Evolutionary conservation across 805 yeast genomes (phyloP).

Genomic region (Teunomyces panamensis): DNA sequence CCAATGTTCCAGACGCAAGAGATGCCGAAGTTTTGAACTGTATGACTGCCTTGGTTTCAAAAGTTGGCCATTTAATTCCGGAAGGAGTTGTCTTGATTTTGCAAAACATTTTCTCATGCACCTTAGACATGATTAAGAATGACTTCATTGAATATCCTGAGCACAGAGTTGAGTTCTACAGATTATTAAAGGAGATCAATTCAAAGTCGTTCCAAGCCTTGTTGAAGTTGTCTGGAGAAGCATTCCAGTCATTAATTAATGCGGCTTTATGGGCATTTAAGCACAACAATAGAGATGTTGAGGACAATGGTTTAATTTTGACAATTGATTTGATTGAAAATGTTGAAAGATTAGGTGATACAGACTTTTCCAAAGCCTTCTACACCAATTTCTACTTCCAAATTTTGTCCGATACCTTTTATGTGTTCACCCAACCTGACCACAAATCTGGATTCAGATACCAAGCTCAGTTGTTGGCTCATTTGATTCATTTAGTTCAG

Average conservation of each 20-base stretch:
- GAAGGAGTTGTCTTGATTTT: slow-evolving; percentile 84
- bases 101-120: slow-evolving; percentile 90
- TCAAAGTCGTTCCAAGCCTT: slow-evolving; percentile 81
- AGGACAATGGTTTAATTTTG: slow-evolving; percentile 82
- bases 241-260: slow-evolving; percentile 86
- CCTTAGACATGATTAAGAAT: slow-evolving; percentile 91
- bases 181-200: slow-evolving; percentile 82
- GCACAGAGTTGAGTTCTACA: slow-evolving; percentile 94
- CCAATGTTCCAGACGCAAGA: slow-evolving; percentile 92
- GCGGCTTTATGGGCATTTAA: slow-evolving; percentile 98
- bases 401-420: slow-evolving; percentile 87
- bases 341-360: slow-evolving; percentile 71
- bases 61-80: slow-evolving; percentile 85
- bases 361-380: slow-evolving; percentile 77
- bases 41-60: slow-evolving; percentile 83
- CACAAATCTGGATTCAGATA: slow-evolving; percentile 94
- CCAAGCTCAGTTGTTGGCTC: slow-evolving; percentile 82
- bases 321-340: slow-evolving; percentile 81
- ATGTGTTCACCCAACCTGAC: slow-evolving; percentile 92
- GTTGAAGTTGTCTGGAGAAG: slow-evolving; percentile 83
- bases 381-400: slow-evolving; percentile 86
- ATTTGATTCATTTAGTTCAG: slow-evolving; percentile 78
- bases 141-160: slow-evolving; percentile 97
- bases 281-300: slow-evolving; percentile 96
- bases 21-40: slow-evolving; percentile 97